Evolutionary conservation across 73 alveolate genomes (phyloP).

Genomic region (Breviolum minutum): DNA sequence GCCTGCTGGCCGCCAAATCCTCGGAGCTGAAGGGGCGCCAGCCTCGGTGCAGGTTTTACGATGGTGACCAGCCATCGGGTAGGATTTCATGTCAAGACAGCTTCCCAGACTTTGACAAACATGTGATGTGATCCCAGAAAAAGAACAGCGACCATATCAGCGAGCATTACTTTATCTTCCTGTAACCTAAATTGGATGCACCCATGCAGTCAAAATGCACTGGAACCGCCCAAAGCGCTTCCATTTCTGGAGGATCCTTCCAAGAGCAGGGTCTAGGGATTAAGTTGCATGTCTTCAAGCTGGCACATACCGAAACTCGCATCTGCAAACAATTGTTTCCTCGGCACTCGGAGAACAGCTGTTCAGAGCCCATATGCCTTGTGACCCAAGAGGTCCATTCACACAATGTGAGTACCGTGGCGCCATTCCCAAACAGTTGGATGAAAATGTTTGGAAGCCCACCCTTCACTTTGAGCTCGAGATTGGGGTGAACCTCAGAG

Average conservation of each 20-base stretch:
- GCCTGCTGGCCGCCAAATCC: constrained; percentile 89
- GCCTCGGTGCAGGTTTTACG: neutral
- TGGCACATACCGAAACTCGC: too few species aligned
- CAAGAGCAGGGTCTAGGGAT: too few species aligned
- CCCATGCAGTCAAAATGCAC: neutral
- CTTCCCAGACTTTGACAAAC: too few species aligned
- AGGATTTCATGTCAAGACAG: too few species aligned
- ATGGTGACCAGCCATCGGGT: neutral
- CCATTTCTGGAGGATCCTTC: constrained; percentile 77
- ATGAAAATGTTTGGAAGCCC: neutral
- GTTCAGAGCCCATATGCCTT: constrained; percentile 9
- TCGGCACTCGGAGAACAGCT: constrained; percentile 25
- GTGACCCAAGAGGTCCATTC: neutral
- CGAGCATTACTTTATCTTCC: too few species aligned
- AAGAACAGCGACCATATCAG: too few species aligned
- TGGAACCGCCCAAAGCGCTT: constrained; percentile 51
- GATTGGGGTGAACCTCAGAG: constrained; percentile 70
- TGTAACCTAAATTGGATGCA: too few species aligned
- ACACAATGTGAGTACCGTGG: neutral
- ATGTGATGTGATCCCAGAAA: too few species aligned
- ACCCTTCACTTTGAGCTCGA: constrained; percentile 77
- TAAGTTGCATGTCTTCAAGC: neutral
- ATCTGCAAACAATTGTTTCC: neutral
- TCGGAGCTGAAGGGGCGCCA: constrained; percentile 35
- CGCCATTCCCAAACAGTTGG: neutral